Conservation (phyloP, 2,329 filamentous ascomycete genomes). For the Colletotrichum musae region DNA sequence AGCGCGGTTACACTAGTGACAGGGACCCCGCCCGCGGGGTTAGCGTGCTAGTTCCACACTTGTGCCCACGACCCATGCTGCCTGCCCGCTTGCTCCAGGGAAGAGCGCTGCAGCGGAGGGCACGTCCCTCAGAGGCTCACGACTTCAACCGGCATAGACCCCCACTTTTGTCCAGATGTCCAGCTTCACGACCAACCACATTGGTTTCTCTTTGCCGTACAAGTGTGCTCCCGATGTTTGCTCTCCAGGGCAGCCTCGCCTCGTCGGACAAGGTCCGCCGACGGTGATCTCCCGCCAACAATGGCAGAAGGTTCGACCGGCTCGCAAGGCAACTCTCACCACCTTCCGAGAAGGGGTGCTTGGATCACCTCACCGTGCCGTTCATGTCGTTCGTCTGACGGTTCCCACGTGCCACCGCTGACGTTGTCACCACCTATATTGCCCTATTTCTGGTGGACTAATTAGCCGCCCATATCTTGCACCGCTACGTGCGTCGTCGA, state of each 20-base stretch:
- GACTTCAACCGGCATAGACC: neutral
- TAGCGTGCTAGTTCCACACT: conserved; percentile 20
- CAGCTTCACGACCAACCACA: conserved; percentile 17
- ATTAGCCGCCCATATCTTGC: conserved; percentile 40
- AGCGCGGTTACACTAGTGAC: conserved; percentile 28
- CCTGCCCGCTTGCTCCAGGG: conserved; percentile 6
- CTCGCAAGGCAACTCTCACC: neutral
- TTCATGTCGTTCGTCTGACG: conserved; percentile 19
- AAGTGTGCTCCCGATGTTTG: conserved; percentile 24
- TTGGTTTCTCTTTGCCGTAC: conserved; percentile 7
- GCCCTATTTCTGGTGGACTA: conserved; percentile 36
- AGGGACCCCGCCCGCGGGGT: conserved; percentile 38
- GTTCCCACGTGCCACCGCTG: conserved; percentile 3
- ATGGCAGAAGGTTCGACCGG: neutral
- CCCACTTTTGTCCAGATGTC: neutral
- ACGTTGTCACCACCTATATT: neutral
- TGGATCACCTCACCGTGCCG: conserved; percentile 14
- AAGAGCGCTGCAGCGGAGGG: conserved; percentile 31
- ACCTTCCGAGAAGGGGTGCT: conserved; percentile 30
- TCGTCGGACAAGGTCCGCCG: conserved; percentile 37
- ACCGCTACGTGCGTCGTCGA: conserved; percentile 17
- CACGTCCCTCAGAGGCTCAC: conserved; percentile 33
- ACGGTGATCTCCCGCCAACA: conserved; percentile 33
- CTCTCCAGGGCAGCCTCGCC: conserved; percentile 13
- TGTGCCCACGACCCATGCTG: neutral